Conservation (phyloP, 73 alveolate species). For the Uronychia binucleata region DNA sequence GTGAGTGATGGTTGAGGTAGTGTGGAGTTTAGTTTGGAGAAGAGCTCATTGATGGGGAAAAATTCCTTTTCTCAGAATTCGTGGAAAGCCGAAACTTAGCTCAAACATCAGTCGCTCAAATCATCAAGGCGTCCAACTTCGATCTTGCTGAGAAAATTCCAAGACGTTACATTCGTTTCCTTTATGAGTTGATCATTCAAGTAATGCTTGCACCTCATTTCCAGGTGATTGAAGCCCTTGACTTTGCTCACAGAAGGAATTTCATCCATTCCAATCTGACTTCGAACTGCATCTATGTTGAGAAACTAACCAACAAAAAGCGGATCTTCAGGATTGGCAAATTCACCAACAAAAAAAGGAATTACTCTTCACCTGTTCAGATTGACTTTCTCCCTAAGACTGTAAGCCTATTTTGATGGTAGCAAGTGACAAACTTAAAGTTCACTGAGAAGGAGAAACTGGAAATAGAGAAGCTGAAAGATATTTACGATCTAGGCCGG, state of each 20-base stretch:
- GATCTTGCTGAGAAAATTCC: slow-evolving; percentile 9
- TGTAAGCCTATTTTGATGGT: background rate
- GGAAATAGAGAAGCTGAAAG: background rate
- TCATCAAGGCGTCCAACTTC: background rate
- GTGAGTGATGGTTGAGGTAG: too few species aligned
- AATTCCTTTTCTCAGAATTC: background rate
- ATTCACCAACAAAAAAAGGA: background rate
- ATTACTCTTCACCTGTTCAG: background rate
- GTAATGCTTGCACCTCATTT: slow-evolving; percentile 4
- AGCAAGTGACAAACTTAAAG: too few species aligned
- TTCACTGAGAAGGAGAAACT: background rate
- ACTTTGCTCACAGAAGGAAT: background rate
- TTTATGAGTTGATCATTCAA: slow-evolving; percentile 3
- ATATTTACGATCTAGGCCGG: background rate
- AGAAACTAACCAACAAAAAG: background rate
- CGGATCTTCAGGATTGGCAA: background rate
- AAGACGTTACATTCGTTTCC: background rate
- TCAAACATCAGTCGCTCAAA: background rate
- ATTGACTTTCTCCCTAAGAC: background rate
- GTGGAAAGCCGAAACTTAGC: background rate
- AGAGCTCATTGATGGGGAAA: background rate
- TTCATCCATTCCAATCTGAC: background rate
- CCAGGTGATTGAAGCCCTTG: background rate
- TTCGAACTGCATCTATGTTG: background rate
- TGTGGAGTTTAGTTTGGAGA: too few species aligned